Base-by-base conservation (phyloP, 1,284 basidiomycete genomes). In the Anthracocystis setariae region DNA sequence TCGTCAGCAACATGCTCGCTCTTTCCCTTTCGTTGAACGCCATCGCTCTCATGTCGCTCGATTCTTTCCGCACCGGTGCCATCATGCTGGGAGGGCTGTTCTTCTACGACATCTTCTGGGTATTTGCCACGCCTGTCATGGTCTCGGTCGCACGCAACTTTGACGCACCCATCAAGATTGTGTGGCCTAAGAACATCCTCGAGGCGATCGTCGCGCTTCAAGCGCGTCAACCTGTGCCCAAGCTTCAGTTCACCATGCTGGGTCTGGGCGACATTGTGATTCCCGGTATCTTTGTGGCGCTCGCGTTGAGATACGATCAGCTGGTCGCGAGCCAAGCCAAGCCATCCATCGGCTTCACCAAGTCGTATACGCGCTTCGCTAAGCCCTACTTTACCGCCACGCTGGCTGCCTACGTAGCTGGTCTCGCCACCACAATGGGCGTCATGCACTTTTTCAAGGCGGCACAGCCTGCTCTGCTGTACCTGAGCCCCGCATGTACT, bases 401-500 rank as follows among this genome's bases (percentile, higher is more conserved):
- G 21, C 78, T 98, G 47, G 74, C 84, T 5, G 92, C 90, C 23
- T 98, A 98, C 84, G 84, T 91, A n/a, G 63, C 85, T 21, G 95
- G 94, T 0, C 87, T 97, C 23, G 83, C 85, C 7, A 88, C 86
- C 10, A 96, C 95, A 3, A 93, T 98, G 88, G 82, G 82, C 0
- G 92, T 95, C 17, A 94, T 98, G 94, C 91, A 95, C 82, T 80
- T 86, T 42, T 91, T 90, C 78, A 86, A 87, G 46, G 87, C 87
- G 15, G 93, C 92, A 0, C 95, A 98, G 78, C 95, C 95, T 3
- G 95, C 95, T 2, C 84, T 98, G 60, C 86, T 98, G 35, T 98
- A 98, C 83, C 87, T 98, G 71, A 84, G 81, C 37, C 87, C 87
- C 0, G 86, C 86, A 5, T 88, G 86, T 89, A 83, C 84, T 13